Evolutionary conservation across 768 basidiomycete genomes (phyloP).

Genomic region (Lactarius pseudohatsudake): DNA sequence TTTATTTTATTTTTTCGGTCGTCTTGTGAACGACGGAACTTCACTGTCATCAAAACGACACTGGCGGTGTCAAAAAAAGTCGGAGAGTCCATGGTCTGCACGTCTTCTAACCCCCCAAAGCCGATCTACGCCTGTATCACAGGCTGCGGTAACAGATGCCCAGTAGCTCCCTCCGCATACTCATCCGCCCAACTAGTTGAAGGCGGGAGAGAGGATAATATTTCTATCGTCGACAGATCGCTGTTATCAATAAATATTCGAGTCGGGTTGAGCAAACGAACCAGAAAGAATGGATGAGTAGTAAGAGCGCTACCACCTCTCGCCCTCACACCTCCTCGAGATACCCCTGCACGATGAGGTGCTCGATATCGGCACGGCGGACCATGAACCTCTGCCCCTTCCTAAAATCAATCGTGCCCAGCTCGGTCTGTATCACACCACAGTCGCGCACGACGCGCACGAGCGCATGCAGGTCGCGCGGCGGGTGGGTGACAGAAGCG

Average conservation of each 20-base stretch:
- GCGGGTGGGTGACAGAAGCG: conserved; percentile 77
- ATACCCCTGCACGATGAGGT: conserved; percentile 91
- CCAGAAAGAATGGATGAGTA: not conserved
- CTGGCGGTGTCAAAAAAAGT: not conserved
- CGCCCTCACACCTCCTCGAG: conserved; percentile 71
- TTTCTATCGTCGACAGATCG: not conserved
- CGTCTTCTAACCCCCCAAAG: not conserved
- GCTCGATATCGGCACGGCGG: conserved; percentile 85
- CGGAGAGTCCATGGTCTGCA: not conserved
- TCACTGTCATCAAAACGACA: not conserved
- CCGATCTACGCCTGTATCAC: not conserved
- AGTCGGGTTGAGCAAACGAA: not conserved
- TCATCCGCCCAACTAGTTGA: not conserved
- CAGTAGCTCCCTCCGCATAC: not conserved
- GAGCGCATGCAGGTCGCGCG: conserved; percentile 85
- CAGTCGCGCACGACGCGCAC: conserved; percentile 88
- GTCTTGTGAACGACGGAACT: not conserved
- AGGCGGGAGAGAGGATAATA: not conserved
- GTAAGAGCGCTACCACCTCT: not conserved
- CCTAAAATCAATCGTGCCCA: conserved; percentile 86
- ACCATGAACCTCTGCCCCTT: conserved; percentile 91
- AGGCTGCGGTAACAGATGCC: not conserved
- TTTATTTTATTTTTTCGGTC: not conserved
- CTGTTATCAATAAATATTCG: not conserved
- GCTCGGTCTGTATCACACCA: conserved; percentile 88